These are phyloP conservation scores for Geotrichum reessii DNA, from an alignment of 1,139 yeast species.

Conservation along the genomic window DNA sequence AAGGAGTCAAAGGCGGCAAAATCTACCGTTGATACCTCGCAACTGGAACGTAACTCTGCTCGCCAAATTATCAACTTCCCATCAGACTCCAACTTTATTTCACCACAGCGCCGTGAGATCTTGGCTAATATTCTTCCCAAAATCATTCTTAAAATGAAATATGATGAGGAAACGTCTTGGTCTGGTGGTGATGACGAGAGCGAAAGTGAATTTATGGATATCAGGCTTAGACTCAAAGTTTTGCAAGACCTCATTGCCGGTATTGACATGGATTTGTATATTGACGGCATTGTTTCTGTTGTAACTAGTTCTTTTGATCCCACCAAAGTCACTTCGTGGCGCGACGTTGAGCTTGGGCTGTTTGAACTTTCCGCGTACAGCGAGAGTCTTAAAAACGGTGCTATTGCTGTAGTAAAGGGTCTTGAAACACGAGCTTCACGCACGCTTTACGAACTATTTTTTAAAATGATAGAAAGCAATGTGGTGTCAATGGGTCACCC, in stretches of 20 bases:
- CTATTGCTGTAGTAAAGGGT: constrained; percentile 62
- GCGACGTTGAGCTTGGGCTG: constrained; percentile 76
- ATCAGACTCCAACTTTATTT: constrained; percentile 29
- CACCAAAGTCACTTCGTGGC: constrained; percentile 47
- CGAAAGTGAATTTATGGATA: constrained; percentile 62
- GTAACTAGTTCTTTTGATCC: constrained; percentile 51
- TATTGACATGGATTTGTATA: constrained; percentile 64
- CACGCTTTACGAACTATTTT: constrained; percentile 45
- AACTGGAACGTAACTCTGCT: constrained; percentile 25
- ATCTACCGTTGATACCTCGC: constrained; percentile 28
- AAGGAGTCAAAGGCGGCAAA: constrained; percentile 40
- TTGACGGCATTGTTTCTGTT: constrained; percentile 62
- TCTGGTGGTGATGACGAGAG: constrained; percentile 44
- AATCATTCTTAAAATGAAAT: constrained; percentile 70
- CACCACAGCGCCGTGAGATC: constrained; percentile 43
- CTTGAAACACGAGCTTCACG: constrained; percentile 29
- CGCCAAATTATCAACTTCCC: constrained; percentile 30
- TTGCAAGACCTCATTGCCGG: constrained; percentile 84
- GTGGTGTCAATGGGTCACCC: constrained; percentile 54
- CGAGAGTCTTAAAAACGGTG: constrained; percentile 70
- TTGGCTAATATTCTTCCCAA: constrained; percentile 61
- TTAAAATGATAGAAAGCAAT: constrained; percentile 57
- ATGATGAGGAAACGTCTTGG: constrained; percentile 56
- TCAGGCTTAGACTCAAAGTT: constrained; percentile 65
- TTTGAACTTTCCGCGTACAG: constrained; percentile 73